phyloP scores from a whole-genome alignment of 306 rosid species.

The Calophaca sinica region DNA sequence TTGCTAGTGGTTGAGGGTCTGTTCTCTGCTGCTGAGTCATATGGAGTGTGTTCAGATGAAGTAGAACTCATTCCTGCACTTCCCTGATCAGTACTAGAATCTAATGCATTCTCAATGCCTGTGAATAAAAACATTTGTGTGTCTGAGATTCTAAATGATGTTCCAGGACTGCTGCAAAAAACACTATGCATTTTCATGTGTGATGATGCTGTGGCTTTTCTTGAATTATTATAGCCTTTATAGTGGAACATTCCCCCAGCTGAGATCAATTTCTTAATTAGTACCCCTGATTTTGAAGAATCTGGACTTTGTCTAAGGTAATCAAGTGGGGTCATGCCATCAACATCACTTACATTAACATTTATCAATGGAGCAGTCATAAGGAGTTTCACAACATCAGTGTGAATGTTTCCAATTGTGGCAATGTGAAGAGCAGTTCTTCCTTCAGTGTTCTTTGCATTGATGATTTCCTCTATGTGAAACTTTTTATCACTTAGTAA shows the following conservation, averaged over 20 bases:
- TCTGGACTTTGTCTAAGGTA: slow-evolving; percentile 65
- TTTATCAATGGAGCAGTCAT: slow-evolving; percentile 66
- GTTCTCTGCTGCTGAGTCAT: slow-evolving; percentile 48
- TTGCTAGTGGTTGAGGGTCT: slow-evolving; percentile 50
- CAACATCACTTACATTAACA: slow-evolving; percentile 65
- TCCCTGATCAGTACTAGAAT: slow-evolving; percentile 55
- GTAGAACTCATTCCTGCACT: slow-evolving; percentile 58
- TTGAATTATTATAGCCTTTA: slow-evolving; percentile 55
- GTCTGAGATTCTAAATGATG: slow-evolving; percentile 76
- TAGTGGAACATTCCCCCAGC: slow-evolving; percentile 75
- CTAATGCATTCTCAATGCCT: slow-evolving; percentile 69
- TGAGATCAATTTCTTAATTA: slow-evolving; percentile 70
- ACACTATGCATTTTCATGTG: slow-evolving; percentile 67
- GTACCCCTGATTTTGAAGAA: slow-evolving; percentile 68
- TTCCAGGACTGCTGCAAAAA: slow-evolving; percentile 77
- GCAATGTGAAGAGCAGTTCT: slow-evolving; percentile 81
- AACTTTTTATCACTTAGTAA: slow-evolving; percentile 56
- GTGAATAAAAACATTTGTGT: slow-evolving; percentile 71
- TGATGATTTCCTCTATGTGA: slow-evolving; percentile 63
- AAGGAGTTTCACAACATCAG: slow-evolving; percentile 78
- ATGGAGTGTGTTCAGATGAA: slow-evolving; percentile 52
- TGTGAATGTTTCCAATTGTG: slow-evolving; percentile 71
- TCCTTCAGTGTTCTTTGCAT: slow-evolving; percentile 66
- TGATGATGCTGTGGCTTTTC: slow-evolving; percentile 68
- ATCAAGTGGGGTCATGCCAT: slow-evolving; percentile 84